Evolutionary conservation across 2,329 filamentous ascomycete genomes (phyloP).

Genomic region (Xylaria sp.): DNA sequence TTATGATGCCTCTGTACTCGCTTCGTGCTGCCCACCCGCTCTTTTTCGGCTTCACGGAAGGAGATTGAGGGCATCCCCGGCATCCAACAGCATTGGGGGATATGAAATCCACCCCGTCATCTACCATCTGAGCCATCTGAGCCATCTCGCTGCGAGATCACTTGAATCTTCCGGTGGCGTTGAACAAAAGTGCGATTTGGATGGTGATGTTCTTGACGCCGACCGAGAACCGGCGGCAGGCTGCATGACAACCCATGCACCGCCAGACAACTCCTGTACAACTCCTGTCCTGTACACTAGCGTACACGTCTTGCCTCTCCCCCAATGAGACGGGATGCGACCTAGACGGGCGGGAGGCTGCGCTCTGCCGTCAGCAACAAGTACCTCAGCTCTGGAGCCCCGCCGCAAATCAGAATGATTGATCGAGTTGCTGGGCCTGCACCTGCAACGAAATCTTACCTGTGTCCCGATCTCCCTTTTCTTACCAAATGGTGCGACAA

Average conservation of each 20-base stretch:
- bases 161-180: constrained; percentile 24
- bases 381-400: constrained; percentile 28
- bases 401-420: constrained; percentile 33
- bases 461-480: constrained; percentile 30
- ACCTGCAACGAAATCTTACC: constrained; percentile 39
- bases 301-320: constrained; percentile 1
- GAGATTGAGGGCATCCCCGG: constrained; percentile 9
- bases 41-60: background rate
- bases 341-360: constrained; percentile 16
- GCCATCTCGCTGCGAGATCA: constrained; percentile 6
- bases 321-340: constrained; percentile 20
- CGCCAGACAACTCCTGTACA: constrained; percentile 7
- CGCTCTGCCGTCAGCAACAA: constrained; percentile 24
- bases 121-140: constrained; percentile 9
- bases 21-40: background rate
- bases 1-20: constrained; percentile 1
- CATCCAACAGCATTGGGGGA: background rate
- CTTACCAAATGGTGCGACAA: constrained; percentile 14
- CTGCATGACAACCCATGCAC: constrained; percentile 31
- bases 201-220: constrained; percentile 22
- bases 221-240: constrained; percentile 38
- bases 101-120: constrained; percentile 4
- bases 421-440: constrained; percentile 30
- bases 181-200: constrained; percentile 9
- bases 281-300: no score